Evolutionary conservation across 345 rosid genomes (phyloP).

Genomic region (Alliaria petiolata): DNA sequence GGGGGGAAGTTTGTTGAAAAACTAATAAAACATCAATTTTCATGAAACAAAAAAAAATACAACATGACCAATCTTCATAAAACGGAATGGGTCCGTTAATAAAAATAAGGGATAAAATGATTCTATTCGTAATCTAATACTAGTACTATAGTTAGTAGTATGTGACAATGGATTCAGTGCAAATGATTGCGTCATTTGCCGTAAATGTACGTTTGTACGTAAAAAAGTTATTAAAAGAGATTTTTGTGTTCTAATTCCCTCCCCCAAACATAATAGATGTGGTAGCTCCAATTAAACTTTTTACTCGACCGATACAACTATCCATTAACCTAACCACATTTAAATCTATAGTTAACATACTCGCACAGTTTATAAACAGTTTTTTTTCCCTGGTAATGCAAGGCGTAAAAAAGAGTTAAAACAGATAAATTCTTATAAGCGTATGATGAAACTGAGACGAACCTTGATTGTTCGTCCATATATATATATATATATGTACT

Average conservation of each 20-base stretch:
- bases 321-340: not conserved
- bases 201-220: not conserved
- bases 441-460: not conserved
- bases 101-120: not conserved
- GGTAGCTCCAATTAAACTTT: not conserved
- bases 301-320: not conserved
- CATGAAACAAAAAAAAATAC: too few species aligned
- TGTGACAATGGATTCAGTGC: not conserved
- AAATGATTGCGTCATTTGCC: not conserved
- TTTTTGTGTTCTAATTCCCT: not conserved
- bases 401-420: not conserved
- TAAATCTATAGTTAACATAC: not conserved
- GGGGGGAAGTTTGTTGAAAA: too few species aligned
- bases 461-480: constrained; percentile 4
- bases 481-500: constrained; percentile 2
- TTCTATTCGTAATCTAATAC: not conserved
- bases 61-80: not conserved
- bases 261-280: not conserved
- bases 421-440: not conserved
- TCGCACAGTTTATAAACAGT: not conserved
- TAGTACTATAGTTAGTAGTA: not conserved
- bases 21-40: too few species aligned
- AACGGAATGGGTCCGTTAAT: not conserved
- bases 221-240: not conserved
- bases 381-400: too few species aligned